phyloP scores from a whole-genome alignment of 163 green algal genomes.

The Scenedesmus sp. region DNA sequence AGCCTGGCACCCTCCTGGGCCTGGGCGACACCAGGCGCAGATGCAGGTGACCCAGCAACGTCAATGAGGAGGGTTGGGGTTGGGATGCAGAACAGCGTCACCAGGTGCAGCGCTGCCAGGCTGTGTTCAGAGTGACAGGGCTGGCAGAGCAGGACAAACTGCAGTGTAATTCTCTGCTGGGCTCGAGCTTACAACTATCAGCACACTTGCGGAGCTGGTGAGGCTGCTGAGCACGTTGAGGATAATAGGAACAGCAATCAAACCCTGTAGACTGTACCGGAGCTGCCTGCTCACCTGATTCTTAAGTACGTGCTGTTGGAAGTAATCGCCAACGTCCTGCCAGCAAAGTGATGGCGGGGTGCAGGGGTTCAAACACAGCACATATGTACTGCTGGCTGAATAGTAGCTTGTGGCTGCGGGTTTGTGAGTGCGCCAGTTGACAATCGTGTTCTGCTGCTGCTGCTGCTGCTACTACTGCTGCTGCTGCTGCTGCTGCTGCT shows the following conservation, averaged over 20 bases:
- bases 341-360: not conserved
- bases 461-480: not conserved
- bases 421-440: not conserved
- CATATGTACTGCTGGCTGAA: not conserved
- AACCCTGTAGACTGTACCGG: not conserved
- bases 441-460: not conserved
- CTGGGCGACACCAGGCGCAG: not conserved
- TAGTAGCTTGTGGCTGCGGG: too few species aligned
- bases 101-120: too few species aligned
- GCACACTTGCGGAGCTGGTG: too few species aligned
- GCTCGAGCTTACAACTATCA: too few species aligned
- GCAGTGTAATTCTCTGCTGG: too few species aligned
- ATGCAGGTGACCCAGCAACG: too few species aligned
- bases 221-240: too few species aligned
- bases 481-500: not conserved
- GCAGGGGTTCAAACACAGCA: not conserved
- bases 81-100: not conserved
- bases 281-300: slow-evolving; percentile 47
- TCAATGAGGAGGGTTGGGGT: too few species aligned
- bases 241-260: too few species aligned
- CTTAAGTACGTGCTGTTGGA: slow-evolving; percentile 55
- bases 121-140: too few species aligned
- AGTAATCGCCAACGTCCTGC: slow-evolving; percentile 59
- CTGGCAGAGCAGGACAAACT: not conserved
- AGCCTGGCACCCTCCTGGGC: slow-evolving; percentile 43